Percentiles rank a stretch among this genome's conserved stretches.
Evolutionary conservation across 108 stramenopile species (phyloP).

Genomic region (Craspedostauros australis): DNA sequence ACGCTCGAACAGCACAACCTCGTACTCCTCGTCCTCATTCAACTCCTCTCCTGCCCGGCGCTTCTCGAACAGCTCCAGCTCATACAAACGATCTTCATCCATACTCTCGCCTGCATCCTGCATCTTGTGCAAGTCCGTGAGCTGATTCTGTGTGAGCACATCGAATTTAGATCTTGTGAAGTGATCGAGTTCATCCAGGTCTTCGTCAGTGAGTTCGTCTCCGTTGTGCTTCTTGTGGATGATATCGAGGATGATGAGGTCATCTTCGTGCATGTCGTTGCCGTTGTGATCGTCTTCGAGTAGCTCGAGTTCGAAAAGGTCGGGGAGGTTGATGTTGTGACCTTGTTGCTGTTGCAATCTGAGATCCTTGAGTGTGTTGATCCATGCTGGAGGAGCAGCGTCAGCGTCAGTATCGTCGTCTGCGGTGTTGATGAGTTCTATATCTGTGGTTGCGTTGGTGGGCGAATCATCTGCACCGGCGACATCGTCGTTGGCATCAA

Average conservation of each 20-base stretch:
- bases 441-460: too few relatives aligned
- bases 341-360: slow-evolving; percentile 1
- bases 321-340: neutral
- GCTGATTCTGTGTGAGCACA: neutral
- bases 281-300: neutral
- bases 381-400: too few relatives aligned
- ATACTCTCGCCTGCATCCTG: slow-evolving; percentile 1
- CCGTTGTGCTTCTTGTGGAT: neutral
- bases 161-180: neutral
- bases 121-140: neutral
- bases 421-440: neutral
- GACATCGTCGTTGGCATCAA: too few relatives aligned
- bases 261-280: neutral
- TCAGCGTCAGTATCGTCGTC: too few relatives aligned
- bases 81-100: slow-evolving; percentile 13
- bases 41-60: neutral
- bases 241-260: neutral
- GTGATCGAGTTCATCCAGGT: slow-evolving; percentile 2
- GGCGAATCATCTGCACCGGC: too few relatives aligned
- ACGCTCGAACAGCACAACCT: slow-evolving; percentile 11
- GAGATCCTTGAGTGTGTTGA: neutral
- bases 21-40: slow-evolving; percentile 12
- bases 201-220: neutral
- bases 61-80: slow-evolving; percentile 13
- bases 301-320: slow-evolving; percentile 7